Conservation (phyloP, 163 green algal genomes). For the Prototheca cutis region DNA sequence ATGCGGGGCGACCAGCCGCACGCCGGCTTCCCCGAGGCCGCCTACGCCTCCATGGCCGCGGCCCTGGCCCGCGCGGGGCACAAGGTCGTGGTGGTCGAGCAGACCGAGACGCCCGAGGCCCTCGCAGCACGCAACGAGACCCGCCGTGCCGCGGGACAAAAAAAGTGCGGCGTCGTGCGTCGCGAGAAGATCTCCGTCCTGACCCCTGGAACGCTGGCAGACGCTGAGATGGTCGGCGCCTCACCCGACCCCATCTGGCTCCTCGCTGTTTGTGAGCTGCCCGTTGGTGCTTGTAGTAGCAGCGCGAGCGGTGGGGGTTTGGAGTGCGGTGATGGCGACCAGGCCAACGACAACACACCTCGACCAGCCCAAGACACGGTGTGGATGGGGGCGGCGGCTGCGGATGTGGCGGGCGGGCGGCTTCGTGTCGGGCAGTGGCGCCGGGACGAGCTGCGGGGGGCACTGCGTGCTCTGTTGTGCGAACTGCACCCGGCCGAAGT, state of each 20-base stretch:
- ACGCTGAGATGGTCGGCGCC: conserved; percentile 74
- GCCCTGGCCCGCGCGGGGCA: conserved; percentile 69
- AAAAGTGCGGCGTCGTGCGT: conserved; percentile 56
- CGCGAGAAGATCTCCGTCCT: conserved; percentile 78
- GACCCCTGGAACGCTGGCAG: conserved; percentile 75
- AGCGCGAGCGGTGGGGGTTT: no score
- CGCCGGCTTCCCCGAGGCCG: conserved; percentile 85
- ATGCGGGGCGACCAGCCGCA: conserved; percentile 84
- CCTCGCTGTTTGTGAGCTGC: no score
- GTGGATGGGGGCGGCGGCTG: conserved; percentile 58
- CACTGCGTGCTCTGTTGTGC: conserved; percentile 68
- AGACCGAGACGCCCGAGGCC: conserved; percentile 87
- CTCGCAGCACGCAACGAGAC: conserved; percentile 67
- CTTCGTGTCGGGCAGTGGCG: conserved; percentile 68
- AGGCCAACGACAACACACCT: no score
- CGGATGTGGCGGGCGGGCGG: conserved; percentile 70
- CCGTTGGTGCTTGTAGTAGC: no score
- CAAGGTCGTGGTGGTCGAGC: conserved; percentile 43
- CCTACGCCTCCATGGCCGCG: conserved; percentile 72
- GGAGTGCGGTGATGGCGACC: no score
- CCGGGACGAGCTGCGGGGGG: conserved; percentile 56
- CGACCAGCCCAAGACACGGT: no score
- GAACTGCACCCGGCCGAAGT: conserved; percentile 74
- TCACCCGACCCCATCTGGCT: conserved; percentile 71
- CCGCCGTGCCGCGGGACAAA: conserved; percentile 29